phyloP scores from a whole-genome alignment of 1,284 basidiomycete species.

The Cryptococcus sp. region DNA sequence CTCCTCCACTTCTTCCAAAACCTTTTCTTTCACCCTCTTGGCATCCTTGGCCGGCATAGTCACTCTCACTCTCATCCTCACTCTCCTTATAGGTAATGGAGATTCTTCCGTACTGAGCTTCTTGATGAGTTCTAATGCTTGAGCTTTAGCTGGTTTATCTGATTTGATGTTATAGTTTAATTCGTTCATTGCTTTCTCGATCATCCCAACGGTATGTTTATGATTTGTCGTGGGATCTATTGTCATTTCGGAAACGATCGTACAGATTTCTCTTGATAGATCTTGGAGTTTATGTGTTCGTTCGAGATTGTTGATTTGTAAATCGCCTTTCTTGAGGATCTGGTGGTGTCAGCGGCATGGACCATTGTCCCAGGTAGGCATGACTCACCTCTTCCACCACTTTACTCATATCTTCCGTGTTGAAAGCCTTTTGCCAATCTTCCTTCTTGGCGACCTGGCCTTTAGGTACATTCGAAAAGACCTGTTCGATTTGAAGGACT shows the following conservation, averaged over 20 bases:
- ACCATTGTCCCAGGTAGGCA: neutral
- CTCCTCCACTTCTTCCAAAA: conserved; percentile 69
- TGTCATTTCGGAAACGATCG: conserved; percentile 88
- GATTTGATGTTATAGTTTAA: conserved; percentile 85
- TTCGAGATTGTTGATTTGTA: conserved; percentile 97
- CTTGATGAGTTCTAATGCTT: conserved; percentile 90
- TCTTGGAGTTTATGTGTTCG: conserved; percentile 81
- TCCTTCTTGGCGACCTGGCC: conserved; percentile 85
- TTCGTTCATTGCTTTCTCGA: conserved; percentile 97
- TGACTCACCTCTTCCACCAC: conserved; percentile 73
- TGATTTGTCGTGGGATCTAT: conserved; percentile 85
- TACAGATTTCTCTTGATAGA: conserved; percentile 86
- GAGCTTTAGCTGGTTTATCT: conserved; percentile 86
- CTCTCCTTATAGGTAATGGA: conserved; percentile 83
- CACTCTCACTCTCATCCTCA: conserved; percentile 85
- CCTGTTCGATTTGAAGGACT: conserved; percentile 92
- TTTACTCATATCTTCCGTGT: conserved; percentile 65
- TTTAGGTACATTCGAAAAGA: conserved; percentile 95
- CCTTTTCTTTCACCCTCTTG: conserved; percentile 65
- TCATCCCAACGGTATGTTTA: conserved; percentile 90
- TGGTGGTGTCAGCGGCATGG: conserved; percentile 35
- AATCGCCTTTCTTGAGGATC: conserved; percentile 93
- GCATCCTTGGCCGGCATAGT: conserved; percentile 71
- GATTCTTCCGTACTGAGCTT: conserved; percentile 55
- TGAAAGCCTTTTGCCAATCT: conserved; percentile 89